Evolutionary conservation across 257 asterid species (phyloP).

Genomic region (Lantana camara): DNA sequence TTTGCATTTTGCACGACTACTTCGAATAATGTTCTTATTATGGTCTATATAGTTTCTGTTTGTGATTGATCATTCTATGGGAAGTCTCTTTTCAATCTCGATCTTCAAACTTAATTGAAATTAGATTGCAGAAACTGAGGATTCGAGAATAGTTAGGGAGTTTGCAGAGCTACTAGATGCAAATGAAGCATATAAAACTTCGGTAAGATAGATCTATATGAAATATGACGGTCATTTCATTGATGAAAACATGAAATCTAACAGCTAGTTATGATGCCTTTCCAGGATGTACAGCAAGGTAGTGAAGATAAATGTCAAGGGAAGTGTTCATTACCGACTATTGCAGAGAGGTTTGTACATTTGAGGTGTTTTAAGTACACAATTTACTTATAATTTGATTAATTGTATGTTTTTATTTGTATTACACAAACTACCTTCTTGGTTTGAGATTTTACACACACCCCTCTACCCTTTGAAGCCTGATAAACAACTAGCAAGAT

Average conservation of each 20-base stretch:
- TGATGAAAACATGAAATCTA: slow-evolving; percentile 22
- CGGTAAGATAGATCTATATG: slow-evolving; percentile 35
- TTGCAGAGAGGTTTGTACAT: slow-evolving; percentile 63
- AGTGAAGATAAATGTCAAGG: slow-evolving; percentile 37
- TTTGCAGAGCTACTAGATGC: slow-evolving; percentile 77
- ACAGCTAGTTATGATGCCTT: slow-evolving; percentile 14
- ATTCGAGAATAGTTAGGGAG: slow-evolving; percentile 63
- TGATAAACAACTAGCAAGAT: no score
- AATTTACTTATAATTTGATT: neutral
- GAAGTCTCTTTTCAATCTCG: slow-evolving; percentile 9
- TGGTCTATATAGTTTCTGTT: neutral
- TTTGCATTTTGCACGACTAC: neutral
- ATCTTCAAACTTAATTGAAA: slow-evolving; percentile 39
- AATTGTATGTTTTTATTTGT: no score
- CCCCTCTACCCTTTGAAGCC: no score
- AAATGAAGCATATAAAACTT: slow-evolving; percentile 44
- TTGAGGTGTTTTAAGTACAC: neutral
- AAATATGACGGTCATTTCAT: neutral
- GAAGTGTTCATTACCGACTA: slow-evolving; percentile 35
- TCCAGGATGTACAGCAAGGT: slow-evolving; percentile 35
- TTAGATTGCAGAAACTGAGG: slow-evolving; percentile 77
- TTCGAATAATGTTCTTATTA: neutral
- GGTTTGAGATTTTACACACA: no score
- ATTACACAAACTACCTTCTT: no score
- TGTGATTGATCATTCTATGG: neutral